Conservation (phyloP, 208 protist species). For the Borovskyia barvae region DNA sequence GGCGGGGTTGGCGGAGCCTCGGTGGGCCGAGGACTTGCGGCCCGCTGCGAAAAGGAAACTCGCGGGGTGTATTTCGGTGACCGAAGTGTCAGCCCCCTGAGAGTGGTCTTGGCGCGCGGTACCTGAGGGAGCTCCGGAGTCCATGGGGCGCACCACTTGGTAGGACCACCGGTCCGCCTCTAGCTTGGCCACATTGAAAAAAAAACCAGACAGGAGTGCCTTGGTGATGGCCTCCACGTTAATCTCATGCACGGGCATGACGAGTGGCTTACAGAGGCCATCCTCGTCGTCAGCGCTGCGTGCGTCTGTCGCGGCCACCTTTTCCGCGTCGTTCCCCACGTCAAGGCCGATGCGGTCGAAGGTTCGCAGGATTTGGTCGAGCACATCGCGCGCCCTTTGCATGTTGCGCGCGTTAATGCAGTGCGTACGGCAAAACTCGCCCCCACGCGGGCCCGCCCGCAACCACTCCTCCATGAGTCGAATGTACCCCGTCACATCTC, state of each 20-base stretch:
- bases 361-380: slow-evolving; percentile 85
- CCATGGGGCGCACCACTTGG: slow-evolving; percentile 71
- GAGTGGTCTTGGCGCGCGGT: slow-evolving; percentile 5
- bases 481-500: slow-evolving; percentile 83
- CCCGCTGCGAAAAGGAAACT: slow-evolving; percentile 73
- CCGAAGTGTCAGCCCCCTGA: slow-evolving; percentile 20
- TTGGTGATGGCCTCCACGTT: slow-evolving; percentile 65
- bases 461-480: slow-evolving; percentile 87
- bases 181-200: slow-evolving; percentile 88
- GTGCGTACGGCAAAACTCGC: slow-evolving; percentile 84
- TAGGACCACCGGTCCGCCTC: slow-evolving; percentile 76
- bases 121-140: slow-evolving; percentile 30
- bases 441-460: slow-evolving; percentile 40
- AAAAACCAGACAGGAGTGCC: slow-evolving; percentile 82
- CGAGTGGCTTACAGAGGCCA: slow-evolving; percentile 12
- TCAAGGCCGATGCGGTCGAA: slow-evolving; percentile 81
- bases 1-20: background rate
- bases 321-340: background rate
- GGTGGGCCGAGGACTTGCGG: slow-evolving; percentile 10
- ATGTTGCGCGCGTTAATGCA: slow-evolving; percentile 67
- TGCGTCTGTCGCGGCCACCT: background rate
- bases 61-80: slow-evolving; percentile 74
- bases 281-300: slow-evolving; percentile 12
- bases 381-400: slow-evolving; percentile 76
- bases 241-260: slow-evolving; percentile 16